Conservation (phyloP, 306 rosid genomes). For the Urtica urens region DNA sequence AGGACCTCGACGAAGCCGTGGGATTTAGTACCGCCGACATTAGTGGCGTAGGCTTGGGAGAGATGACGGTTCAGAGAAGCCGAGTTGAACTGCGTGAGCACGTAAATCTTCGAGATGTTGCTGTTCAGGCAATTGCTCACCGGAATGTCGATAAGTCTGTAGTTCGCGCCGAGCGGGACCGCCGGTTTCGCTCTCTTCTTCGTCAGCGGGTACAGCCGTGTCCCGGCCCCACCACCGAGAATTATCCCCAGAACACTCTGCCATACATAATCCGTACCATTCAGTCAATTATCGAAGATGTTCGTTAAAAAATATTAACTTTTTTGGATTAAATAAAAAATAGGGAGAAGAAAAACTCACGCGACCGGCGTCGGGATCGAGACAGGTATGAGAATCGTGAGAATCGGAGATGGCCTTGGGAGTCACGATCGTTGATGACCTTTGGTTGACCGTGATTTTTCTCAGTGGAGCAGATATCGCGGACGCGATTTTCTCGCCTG, state of each 20-base stretch:
- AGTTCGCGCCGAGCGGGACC: neutral
- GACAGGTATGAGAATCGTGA: neutral
- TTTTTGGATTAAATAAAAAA: too few species aligned
- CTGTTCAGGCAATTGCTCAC: neutral
- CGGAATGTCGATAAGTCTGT: neutral
- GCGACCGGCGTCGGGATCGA: neutral
- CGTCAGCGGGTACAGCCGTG: neutral
- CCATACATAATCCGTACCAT: too few species aligned
- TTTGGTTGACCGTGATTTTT: neutral
- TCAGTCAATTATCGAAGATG: too few species aligned
- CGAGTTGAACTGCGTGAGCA: neutral
- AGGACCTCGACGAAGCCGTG: conserved; percentile 97
- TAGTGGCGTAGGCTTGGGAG: conserved; percentile 4
- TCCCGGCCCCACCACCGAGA: neutral
- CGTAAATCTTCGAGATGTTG: neutral
- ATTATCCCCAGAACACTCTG: neutral
- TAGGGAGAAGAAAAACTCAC: too few species aligned
- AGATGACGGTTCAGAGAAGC: neutral
- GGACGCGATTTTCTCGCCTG: neutral
- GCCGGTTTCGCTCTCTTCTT: neutral
- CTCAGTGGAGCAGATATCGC: neutral
- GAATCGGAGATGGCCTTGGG: neutral
- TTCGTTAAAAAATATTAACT: too few species aligned
- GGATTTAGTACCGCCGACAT: conserved; percentile 84
- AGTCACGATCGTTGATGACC: neutral